Base-by-base conservation (phyloP, 1,284 basidiomycete genomes). In the Cryptococcus neoformans region DNA sequence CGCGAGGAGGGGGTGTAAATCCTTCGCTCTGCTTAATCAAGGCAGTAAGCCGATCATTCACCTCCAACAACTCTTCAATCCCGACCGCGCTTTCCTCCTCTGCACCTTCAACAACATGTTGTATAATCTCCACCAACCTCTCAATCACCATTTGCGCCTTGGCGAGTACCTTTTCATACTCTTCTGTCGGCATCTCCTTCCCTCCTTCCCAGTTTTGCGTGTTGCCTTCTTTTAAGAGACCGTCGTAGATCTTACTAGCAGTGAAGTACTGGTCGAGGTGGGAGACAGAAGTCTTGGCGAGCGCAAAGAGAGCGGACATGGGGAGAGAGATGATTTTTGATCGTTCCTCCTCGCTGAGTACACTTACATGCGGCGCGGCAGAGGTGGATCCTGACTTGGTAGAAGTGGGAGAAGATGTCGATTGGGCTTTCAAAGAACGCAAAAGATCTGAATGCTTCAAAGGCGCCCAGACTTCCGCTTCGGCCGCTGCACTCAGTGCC, bases 21-120 rank as follows among this genome's bases (percentile, higher is more conserved):
- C 64, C 63, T 3, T 70, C 68, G 1, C 73, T 69, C 39, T 66
- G 56, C 2, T 74, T 70, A 38, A 81, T 56, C 34, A 85, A 76
- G 0, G 77, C 74, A 4, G 83, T 84, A 10, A 94, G 76, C 44
- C 81, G 78, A 69, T 95, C 91, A 66, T 90, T 91, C 46, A 91
- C 76, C 2, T 66, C 75, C 7, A 94, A 80, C 17, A 92, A 78
- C 16, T 79, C 77, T 16, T 69, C 69, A 0, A 83, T 81, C n/a
- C n/a, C n/a, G n/a, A n/a, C n/a, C n/a, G n/a, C n/a, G n/a, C n/a
- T n/a, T n/a, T n/a, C n/a, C 56, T 88, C 85, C n/a, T 80, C n/a
- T 80, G 1, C 83, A 84, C 21, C 63, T 84, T 80, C 50, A 88
- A 83, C 60, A 85, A 72, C 52, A 81, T 28, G 6, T 21, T 47